Evolutionary conservation across 306 rosid species (phyloP).

Genomic region (Sicyos baderoa): DNA sequence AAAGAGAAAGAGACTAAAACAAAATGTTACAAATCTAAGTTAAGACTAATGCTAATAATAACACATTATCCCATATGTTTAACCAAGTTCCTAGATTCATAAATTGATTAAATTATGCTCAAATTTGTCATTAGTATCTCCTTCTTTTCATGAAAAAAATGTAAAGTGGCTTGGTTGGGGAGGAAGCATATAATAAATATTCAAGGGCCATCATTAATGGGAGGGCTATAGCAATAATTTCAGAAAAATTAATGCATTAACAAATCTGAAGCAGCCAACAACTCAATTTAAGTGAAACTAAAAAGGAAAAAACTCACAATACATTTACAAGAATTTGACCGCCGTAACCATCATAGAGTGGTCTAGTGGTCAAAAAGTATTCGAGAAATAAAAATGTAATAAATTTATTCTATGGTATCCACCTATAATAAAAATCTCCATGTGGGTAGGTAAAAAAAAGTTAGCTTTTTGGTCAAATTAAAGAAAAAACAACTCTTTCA

Average conservation of each 20-base stretch:
- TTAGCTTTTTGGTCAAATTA: background rate
- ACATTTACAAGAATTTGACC: background rate
- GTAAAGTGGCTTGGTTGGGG: background rate
- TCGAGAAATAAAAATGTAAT: too few species aligned
- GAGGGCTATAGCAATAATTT: background rate
- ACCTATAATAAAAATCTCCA: too few species aligned
- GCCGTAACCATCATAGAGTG: too few species aligned
- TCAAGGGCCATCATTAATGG: background rate
- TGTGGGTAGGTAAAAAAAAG: background rate
- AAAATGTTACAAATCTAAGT: background rate
- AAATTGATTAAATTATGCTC: background rate
- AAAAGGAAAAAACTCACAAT: background rate
- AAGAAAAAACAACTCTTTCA: background rate
- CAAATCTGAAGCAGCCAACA: background rate
- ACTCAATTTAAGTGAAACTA: background rate
- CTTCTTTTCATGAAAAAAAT: background rate
- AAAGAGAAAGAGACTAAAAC: background rate
- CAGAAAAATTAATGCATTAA: too few species aligned
- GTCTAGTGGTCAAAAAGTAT: too few species aligned
- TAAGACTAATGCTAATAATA: background rate
- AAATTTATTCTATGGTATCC: too few species aligned
- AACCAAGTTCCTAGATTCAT: too few species aligned
- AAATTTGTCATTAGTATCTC: background rate
- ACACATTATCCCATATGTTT: too few species aligned
- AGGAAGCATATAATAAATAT: background rate